These are phyloP conservation scores for Rhexocercosporidium sp. DNA, from an alignment of 2,329 filamentous ascomycete genomes.

Conservation along the genomic window DNA sequence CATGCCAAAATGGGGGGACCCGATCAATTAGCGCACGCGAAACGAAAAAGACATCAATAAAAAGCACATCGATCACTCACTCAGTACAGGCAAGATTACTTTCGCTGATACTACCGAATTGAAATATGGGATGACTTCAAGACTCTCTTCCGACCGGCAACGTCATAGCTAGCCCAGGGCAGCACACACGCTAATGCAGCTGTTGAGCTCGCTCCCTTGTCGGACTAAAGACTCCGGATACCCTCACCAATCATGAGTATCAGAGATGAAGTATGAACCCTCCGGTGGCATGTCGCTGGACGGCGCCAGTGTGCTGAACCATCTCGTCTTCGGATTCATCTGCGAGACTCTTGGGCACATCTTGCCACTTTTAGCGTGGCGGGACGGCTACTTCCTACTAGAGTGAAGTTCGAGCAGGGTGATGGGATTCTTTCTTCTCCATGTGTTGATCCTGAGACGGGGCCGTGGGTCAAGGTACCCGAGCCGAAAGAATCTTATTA, in stretches of 20 bases:
- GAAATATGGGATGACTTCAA: constrained; percentile 8
- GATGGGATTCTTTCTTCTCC: constrained; percentile 2
- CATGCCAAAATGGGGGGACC: background rate
- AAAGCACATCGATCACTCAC: no score
- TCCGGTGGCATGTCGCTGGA: background rate
- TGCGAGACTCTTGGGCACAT: background rate
- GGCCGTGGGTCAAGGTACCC: no score
- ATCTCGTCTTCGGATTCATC: background rate
- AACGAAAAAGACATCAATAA: background rate
- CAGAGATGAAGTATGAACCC: background rate
- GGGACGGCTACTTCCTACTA: background rate
- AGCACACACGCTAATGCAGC: constrained; percentile 1
- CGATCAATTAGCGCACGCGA: no score
- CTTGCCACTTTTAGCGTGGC: no score
- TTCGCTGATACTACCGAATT: background rate
- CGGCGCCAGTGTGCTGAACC: background rate
- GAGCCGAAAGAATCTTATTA: background rate
- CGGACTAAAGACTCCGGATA: no score
- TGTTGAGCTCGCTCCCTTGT: background rate
- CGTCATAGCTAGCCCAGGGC: background rate
- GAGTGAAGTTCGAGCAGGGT: background rate
- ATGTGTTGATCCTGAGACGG: background rate
- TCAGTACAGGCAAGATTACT: no score
- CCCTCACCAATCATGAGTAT: background rate
- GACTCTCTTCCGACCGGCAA: background rate